Percentiles rank a stretch among this genome's conserved stretches.
These are phyloP conservation scores for Scolecobasidium constrictum DNA, from an alignment of 2,329 filamentous ascomycete species.

Conservation along the genomic window DNA sequence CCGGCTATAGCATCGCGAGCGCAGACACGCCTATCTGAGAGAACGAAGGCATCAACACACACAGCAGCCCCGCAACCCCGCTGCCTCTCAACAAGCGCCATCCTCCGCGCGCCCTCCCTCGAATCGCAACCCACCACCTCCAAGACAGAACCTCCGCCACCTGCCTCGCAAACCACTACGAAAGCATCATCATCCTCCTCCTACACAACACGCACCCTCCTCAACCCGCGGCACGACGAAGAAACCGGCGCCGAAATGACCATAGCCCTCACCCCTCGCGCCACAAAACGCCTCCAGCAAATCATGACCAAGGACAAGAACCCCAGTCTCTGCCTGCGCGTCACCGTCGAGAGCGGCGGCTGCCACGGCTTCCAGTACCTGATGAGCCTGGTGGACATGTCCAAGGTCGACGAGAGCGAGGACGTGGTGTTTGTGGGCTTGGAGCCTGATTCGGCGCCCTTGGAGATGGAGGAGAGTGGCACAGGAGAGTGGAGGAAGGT, in stretches of 20 bases:
- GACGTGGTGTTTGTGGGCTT: slow-evolving; percentile 62
- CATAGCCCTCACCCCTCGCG: slow-evolving; percentile 74
- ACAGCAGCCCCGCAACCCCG: background rate
- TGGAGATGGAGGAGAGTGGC: slow-evolving; percentile 33
- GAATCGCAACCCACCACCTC: background rate
- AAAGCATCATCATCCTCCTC: slow-evolving; percentile 6
- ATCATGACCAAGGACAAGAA: slow-evolving; percentile 48
- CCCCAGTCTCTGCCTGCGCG: slow-evolving; percentile 74
- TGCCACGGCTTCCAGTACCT: slow-evolving; percentile 98
- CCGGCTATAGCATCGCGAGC: background rate
- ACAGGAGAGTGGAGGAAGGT: slow-evolving; percentile 11
- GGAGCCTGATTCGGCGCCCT: background rate
- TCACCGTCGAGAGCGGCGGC: slow-evolving; percentile 84
- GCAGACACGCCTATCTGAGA: background rate
- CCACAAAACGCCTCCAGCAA: slow-evolving; percentile 61
- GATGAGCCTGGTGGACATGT: slow-evolving; percentile 64
- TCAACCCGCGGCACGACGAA: slow-evolving; percentile 70
- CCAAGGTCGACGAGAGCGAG: slow-evolving; percentile 45
- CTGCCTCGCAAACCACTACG: slow-evolving; percentile 10
- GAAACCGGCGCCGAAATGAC: slow-evolving; percentile 69
- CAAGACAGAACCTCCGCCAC: slow-evolving; percentile 6
- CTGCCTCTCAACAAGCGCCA: background rate
- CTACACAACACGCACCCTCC: slow-evolving; percentile 21
- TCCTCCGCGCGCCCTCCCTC: background rate
- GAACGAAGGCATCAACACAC: background rate